Evolutionary conservation across 805 yeast genomes (phyloP).

Genomic region (Isabelozyma pseudorhagii): DNA sequence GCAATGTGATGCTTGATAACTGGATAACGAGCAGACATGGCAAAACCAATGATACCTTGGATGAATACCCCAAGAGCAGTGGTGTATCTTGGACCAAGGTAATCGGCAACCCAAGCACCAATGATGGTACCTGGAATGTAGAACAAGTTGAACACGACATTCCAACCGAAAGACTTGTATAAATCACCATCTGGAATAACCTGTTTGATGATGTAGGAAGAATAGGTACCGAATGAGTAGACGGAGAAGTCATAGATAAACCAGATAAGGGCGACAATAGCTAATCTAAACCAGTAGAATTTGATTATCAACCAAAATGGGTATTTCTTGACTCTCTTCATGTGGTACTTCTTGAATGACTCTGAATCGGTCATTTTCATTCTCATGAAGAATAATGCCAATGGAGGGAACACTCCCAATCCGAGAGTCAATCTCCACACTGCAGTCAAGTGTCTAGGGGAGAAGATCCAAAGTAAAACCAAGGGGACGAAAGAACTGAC

Average conservation of each 20-base stretch:
- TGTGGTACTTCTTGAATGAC: constrained; percentile 64
- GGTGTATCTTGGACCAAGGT: constrained; percentile 86
- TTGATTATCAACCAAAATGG: constrained; percentile 72
- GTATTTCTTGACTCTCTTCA: constrained; percentile 52
- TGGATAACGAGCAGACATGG: constrained; percentile 72
- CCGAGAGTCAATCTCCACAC: constrained; percentile 94
- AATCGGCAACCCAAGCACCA: constrained; percentile 86
- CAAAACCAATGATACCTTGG: constrained; percentile 79
- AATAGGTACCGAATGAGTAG: constrained; percentile 85
- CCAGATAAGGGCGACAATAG: constrained; percentile 77
- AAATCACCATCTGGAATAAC: constrained; percentile 60
- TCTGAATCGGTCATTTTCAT: constrained; percentile 71
- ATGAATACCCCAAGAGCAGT: constrained; percentile 61
- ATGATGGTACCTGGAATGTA: constrained; percentile 86
- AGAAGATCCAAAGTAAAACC: constrained; percentile 81
- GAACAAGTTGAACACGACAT: constrained; percentile 80
- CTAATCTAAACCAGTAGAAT: constrained; percentile 80
- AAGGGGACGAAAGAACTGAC: constrained; percentile 80
- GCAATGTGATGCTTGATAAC: constrained; percentile 60
- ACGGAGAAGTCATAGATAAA: constrained; percentile 85
- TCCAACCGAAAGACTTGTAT: constrained; percentile 86
- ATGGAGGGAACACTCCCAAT: constrained; percentile 85
- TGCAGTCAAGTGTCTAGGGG: constrained; percentile 63
- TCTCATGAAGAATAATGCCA: constrained; percentile 74
- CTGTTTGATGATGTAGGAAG: constrained; percentile 61